Percentiles rank a stretch among this genome's conserved stretches.
phyloP scores from a whole-genome alignment of 129 eudicot species.

The Lactuca sativa region DNA sequence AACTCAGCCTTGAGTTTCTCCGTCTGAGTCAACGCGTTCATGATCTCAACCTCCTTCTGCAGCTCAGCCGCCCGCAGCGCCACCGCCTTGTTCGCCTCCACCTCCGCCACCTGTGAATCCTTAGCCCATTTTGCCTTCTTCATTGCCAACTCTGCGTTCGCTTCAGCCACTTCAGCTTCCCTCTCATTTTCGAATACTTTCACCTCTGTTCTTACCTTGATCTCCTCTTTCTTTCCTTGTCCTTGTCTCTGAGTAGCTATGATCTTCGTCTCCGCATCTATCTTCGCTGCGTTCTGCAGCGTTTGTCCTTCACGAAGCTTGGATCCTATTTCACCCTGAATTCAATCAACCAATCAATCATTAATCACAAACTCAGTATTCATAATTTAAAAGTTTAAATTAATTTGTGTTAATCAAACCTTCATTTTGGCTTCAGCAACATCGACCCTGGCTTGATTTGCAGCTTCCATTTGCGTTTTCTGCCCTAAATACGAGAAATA shows the following conservation, averaged over 20 bases:
- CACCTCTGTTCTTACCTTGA: slow-evolving; percentile 52
- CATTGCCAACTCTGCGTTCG: slow-evolving; percentile 50
- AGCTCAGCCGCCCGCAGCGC: slow-evolving; percentile 61
- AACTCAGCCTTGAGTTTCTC: slow-evolving; percentile 70
- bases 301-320: slow-evolving; percentile 60
- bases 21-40: slow-evolving; percentile 67
- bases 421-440: slow-evolving; percentile 76
- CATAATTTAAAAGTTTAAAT: not conserved
- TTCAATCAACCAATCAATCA: not conserved
- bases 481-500: slow-evolving; percentile 68
- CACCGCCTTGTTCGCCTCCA: slow-evolving; percentile 63
- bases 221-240: slow-evolving; percentile 59
- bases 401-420: slow-evolving; percentile 7
- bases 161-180: slow-evolving; percentile 61
- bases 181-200: slow-evolving; percentile 56
- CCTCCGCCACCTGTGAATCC: slow-evolving; percentile 64
- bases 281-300: slow-evolving; percentile 69
- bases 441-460: slow-evolving; percentile 59
- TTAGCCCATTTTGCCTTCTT: slow-evolving; percentile 59
- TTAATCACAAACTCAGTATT: not conserved
- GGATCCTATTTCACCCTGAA: slow-evolving; percentile 72
- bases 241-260: slow-evolving; percentile 53
- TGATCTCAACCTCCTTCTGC: slow-evolving; percentile 60
- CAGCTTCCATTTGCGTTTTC: slow-evolving; percentile 72
- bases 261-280: slow-evolving; percentile 76